Percentiles rank a stretch among this genome's conserved stretches.
Evolutionary conservation across 1,284 basidiomycete genomes (phyloP).

Genomic region (Wallemia hederae): DNA sequence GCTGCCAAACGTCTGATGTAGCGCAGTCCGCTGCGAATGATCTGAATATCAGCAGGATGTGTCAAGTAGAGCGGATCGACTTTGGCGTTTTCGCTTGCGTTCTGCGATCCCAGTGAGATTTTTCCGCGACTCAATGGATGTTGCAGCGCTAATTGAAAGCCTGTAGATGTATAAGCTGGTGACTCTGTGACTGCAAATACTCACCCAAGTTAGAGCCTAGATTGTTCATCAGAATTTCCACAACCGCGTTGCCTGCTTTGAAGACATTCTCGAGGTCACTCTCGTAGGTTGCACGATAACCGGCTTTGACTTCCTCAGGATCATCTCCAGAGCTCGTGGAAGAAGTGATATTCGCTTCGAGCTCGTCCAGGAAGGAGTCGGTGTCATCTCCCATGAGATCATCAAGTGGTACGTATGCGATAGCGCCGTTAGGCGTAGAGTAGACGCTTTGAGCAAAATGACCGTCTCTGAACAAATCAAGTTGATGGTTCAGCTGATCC

Average conservation of each 20-base stretch:
- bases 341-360: not conserved
- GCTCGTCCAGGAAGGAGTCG: not conserved
- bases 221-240: not conserved
- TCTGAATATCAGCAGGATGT: not conserved
- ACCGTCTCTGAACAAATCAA: not conserved
- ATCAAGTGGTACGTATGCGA: not conserved
- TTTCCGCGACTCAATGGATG: not conserved
- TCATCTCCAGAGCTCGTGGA: not conserved
- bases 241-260: not conserved
- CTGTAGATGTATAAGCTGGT: not conserved
- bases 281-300: not conserved
- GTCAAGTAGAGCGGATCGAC: not conserved
- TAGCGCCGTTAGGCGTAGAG: not conserved
- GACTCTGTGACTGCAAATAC: not conserved
- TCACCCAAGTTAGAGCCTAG: not conserved
- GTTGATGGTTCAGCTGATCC: not conserved
- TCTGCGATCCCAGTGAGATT: not conserved
- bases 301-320: not conserved
- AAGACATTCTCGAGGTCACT: not conserved
- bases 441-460: not conserved
- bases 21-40: not conserved
- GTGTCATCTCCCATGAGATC: not conserved
- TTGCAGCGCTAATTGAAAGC: not conserved
- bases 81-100: not conserved
- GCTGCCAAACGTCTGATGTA: not conserved